Conservation (phyloP, 2,329 filamentous ascomycete species). For the Alternaria dauci region DNA sequence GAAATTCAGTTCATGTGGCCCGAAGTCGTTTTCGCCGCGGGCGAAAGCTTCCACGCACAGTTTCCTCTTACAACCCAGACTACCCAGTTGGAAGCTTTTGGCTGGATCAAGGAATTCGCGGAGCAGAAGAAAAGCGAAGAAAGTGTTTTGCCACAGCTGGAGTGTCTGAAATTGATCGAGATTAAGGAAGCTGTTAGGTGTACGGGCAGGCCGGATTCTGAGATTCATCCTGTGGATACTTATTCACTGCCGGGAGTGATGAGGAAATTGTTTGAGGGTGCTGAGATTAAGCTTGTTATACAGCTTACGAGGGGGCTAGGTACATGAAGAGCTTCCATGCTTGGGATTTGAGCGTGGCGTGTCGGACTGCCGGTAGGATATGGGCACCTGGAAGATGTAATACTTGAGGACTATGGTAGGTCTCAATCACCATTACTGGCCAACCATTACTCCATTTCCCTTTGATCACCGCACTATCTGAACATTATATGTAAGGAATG, state of each 20-base stretch:
- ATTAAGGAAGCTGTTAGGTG: background rate
- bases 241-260: background rate
- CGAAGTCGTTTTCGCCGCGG: background rate
- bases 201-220: too few species aligned
- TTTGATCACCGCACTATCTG: background rate
- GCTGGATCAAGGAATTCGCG: background rate
- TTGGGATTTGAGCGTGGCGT: background rate
- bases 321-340: too few species aligned
- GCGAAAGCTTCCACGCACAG: background rate
- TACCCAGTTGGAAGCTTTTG: background rate
- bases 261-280: background rate
- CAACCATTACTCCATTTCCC: background rate
- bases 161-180: background rate
- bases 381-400: background rate
- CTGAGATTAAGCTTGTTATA: background rate
- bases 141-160: background rate
- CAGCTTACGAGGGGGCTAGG: accelerated
- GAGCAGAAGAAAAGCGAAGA: background rate
- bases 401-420: background rate
- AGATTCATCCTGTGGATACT: background rate
- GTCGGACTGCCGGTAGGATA: background rate
- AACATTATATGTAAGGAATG: too few species aligned
- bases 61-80: background rate
- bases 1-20: background rate
- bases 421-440: background rate